Conservation (phyloP, 1,284 basidiomycete genomes). For the Neolentinus lepideus region DNA sequence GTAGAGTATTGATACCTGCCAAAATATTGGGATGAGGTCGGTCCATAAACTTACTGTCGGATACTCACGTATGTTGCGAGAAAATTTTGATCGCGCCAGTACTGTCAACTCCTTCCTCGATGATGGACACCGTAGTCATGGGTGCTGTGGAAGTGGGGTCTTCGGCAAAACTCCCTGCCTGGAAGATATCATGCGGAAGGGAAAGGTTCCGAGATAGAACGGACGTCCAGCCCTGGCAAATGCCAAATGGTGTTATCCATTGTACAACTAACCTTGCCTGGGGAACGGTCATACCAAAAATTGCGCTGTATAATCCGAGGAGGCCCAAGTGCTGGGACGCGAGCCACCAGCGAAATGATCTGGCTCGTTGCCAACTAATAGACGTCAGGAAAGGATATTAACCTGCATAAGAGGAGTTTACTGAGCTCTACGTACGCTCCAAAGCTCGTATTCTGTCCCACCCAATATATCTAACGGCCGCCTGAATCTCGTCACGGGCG, state of each 20-base stretch:
- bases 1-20: slow-evolving; percentile 30
- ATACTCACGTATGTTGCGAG: slow-evolving; percentile 24
- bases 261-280: not conserved
- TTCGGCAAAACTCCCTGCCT: slow-evolving; percentile 23
- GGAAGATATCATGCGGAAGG: slow-evolving; percentile 22
- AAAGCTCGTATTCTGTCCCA: slow-evolving; percentile 23
- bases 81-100: slow-evolving; percentile 23
- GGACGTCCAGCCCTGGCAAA: slow-evolving; percentile 24
- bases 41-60: not conserved
- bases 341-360: slow-evolving; percentile 24
- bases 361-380: slow-evolving; percentile 28
- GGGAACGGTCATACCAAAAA: slow-evolving; percentile 18
- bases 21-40: not conserved
- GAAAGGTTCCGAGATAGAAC: slow-evolving; percentile 19
- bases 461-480: slow-evolving; percentile 23
- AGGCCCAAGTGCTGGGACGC: slow-evolving; percentile 22
- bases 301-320: slow-evolving; percentile 22
- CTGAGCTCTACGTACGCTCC: slow-evolving; percentile 17
- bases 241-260: not conserved
- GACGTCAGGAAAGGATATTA: not conserved
- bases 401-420: not conserved
- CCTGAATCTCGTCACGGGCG: slow-evolving; percentile 22
- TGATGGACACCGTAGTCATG: slow-evolving; percentile 24
- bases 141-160: slow-evolving; percentile 21
- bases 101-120: slow-evolving; percentile 23